These are phyloP conservation scores for Metschnikowia anglica DNA, from an alignment of 805 yeast genomes.

Conservation along the genomic window DNA sequence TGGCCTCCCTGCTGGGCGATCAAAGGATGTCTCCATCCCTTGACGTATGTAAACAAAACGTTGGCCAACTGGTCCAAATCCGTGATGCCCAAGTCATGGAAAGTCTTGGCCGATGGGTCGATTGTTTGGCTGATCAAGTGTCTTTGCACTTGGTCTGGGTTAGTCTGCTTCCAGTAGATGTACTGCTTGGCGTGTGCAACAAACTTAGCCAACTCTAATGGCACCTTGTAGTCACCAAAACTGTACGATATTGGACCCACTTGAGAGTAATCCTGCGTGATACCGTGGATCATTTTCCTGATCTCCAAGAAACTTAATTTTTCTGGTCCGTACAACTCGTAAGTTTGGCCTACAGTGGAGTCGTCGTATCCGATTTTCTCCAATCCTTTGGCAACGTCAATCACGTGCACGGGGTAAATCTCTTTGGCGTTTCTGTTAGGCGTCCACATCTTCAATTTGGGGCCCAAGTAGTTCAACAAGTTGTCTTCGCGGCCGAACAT, in stretches of 20 bases:
- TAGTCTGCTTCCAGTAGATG: conserved; percentile 49
- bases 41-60: conserved; percentile 45
- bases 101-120: conserved; percentile 60
- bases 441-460: conserved; percentile 58
- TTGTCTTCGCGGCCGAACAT: conserved; percentile 74
- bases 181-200: conserved; percentile 45
- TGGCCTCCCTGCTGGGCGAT: conserved; percentile 47
- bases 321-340: conserved; percentile 74
- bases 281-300: conserved; percentile 67
- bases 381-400: conserved; percentile 75
- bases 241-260: conserved; percentile 45
- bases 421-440: conserved; percentile 63
- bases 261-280: conserved; percentile 49
- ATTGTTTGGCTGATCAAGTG: conserved; percentile 64
- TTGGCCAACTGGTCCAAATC: conserved; percentile 44
- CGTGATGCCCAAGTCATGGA: conserved; percentile 68
- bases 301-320: conserved; percentile 59
- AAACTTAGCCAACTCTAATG: conserved; percentile 46
- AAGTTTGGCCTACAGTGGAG: conserved; percentile 72
- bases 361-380: conserved; percentile 81
- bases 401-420: conserved; percentile 69
- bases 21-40: conserved; percentile 51
- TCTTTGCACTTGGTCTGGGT: conserved; percentile 75
- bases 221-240: conserved; percentile 43
- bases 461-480: conserved; percentile 61